Evolutionary conservation across 2,329 filamentous ascomycete species (phyloP), one percentile per base, ranked within the genome.

Genomic region (Hymenoscyphus albidus): DNA sequence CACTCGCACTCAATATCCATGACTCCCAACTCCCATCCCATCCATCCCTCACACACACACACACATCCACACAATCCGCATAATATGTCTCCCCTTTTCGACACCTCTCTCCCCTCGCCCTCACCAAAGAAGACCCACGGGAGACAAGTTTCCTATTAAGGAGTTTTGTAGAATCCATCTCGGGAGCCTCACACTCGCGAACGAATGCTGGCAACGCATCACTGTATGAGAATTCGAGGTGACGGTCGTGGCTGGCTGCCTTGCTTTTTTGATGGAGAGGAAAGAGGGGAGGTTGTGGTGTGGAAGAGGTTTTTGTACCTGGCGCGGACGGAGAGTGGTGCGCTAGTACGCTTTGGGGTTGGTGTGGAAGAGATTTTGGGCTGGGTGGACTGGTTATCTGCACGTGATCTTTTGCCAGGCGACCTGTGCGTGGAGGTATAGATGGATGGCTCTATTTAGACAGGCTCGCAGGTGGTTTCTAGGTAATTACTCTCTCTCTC

Each of bases 171-270:
- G 75, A 76, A 72, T 85, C 80, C 66, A 77, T 89, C 86, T 89
- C 80, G 85, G 84, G 85, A 86, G 80, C 85, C 83, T 82, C 81
- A 81, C 81, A 80, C 80, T 79, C 77, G 70, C 60, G 57, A 72
- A 68, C 76, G 77, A 78, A 78, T 81, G 82, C 86, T 88, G 87
- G 87, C 87, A 89, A 88, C 86, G 77, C 83, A 81, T 80, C 84
- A 86, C 82, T 84, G 83, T 86, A 76, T 76, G 77, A 44, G 77
- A 77, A 76, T 76, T 77, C 78, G 77, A 79, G 79, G 82, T 85
- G 83, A 82, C 80, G 83, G 86, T 88, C 87, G 87, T 90, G 87
- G 87, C 87, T 83, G 82, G 84, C 79, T 84, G 83, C 79, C 83
- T 83, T 81, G 74, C 74, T 54, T 85, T 86, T 87, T 88, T 86